Conservation (phyloP, 257 asterid genomes). For the Solanum bulbocastanum region DNA sequence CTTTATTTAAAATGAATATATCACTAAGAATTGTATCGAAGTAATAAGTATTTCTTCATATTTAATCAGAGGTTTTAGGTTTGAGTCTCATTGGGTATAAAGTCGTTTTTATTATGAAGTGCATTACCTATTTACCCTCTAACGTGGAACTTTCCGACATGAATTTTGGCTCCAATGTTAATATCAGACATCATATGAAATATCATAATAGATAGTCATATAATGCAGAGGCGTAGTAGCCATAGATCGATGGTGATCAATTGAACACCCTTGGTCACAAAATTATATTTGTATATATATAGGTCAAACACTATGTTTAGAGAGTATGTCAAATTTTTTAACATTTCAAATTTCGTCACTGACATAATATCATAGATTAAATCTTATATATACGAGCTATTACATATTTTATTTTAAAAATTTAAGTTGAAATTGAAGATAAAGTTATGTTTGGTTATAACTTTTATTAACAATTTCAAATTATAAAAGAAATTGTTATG, state of each 20-base stretch:
- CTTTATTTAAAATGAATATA: background rate
- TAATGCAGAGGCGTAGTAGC: no score
- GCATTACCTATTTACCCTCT: no score
- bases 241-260: background rate
- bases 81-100: rapidly evolving
- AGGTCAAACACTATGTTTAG: no score
- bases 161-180: background rate
- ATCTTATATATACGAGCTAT: background rate
- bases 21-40: no score
- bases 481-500: no score
- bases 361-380: background rate
- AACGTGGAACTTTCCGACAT: rapidly evolving
- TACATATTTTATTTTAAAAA: background rate
- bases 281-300: no score
- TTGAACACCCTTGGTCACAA: background rate
- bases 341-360: background rate
- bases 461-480: no score
- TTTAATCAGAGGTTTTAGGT: rapidly evolving
- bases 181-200: no score
- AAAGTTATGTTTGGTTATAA: background rate
- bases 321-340: background rate
- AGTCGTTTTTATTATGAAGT: background rate
- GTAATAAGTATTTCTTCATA: no score
- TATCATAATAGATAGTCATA: background rate
- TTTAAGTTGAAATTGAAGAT: background rate